phyloP scores from a whole-genome alignment of 1,139 yeast genomes.

The Magnusiomyces ingens region DNA sequence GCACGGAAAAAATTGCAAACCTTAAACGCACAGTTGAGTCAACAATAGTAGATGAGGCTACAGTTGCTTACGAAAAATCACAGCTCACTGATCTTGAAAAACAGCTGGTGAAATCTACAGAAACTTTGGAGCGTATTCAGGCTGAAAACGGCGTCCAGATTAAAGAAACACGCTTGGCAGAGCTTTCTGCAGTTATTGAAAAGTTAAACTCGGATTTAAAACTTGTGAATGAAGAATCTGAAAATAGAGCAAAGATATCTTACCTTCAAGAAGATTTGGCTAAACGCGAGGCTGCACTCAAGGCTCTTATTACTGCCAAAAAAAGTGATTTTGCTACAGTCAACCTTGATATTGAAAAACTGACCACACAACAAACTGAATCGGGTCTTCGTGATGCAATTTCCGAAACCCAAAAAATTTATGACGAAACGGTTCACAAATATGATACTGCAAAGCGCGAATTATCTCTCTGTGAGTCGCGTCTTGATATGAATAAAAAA shows the following conservation, averaged over 20 bases:
- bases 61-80: constrained; percentile 36
- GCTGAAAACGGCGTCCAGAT: constrained; percentile 37
- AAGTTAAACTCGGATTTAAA: constrained; percentile 46
- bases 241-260: constrained; percentile 45
- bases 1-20: constrained; percentile 32
- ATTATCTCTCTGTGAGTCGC: neutral
- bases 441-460: constrained; percentile 32
- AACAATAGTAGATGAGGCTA: constrained; percentile 39
- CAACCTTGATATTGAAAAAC: constrained; percentile 23
- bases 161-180: constrained; percentile 37
- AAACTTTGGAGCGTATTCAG: constrained; percentile 25
- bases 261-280: constrained; percentile 38
- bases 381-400: constrained; percentile 5
- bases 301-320: constrained; percentile 25
- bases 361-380: constrained; percentile 4
- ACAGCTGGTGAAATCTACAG: constrained; percentile 24
- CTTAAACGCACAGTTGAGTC: constrained; percentile 36
- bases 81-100: constrained; percentile 34
- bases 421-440: constrained; percentile 35
- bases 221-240: constrained; percentile 52
- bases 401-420: constrained; percentile 6
- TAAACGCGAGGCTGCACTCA: constrained; percentile 29
- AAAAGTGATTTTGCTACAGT: constrained; percentile 18
- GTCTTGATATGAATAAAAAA: constrained; percentile 1
- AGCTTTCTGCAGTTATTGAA: constrained; percentile 51